Percentiles rank a stretch among this genome's conserved stretches.
phyloP scores from a whole-genome alignment of 2,329 filamentous ascomycete species.

The Mollisia scopiformis region DNA sequence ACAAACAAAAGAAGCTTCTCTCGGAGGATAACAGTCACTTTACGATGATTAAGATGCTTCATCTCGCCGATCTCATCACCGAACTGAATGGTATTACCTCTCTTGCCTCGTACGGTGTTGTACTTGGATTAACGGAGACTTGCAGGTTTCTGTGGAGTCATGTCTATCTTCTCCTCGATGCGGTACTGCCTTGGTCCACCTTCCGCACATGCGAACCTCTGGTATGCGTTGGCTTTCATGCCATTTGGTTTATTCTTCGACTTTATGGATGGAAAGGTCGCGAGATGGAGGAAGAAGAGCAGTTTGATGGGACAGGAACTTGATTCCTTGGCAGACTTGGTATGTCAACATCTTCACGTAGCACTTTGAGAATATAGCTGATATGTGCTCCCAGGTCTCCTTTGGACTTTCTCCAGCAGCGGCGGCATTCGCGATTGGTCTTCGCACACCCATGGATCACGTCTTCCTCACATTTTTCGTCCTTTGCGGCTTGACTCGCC shows the following conservation, averaged over 20 bases:
- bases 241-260: conserved; percentile 96
- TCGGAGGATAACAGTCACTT: conserved; percentile 75
- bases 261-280: conserved; percentile 96
- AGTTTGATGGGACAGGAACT: conserved; percentile 98
- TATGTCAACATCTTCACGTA: conserved; percentile 45
- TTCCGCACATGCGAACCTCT: conserved; percentile 69
- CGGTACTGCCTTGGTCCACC: conserved; percentile 84
- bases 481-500: conserved; percentile 87
- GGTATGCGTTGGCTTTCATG: conserved; percentile 82
- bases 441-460: conserved; percentile 84
- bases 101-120: background rate
- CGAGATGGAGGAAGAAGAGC: conserved; percentile 94
- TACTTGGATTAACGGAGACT: conserved; percentile 3
- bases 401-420: conserved; percentile 91
- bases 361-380: background rate
- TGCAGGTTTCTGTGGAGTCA: conserved; percentile 81
- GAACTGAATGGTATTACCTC: conserved; percentile 69
- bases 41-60: conserved; percentile 67
- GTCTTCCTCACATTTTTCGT: conserved; percentile 84
- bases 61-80: conserved; percentile 84
- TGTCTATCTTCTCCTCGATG: conserved; percentile 94
- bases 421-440: conserved; percentile 84
- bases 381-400: conserved; percentile 68
- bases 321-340: conserved; percentile 92
- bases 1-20: conserved; percentile 78